Base-by-base conservation (phyloP, 2,329 filamentous ascomycete species). In the Colletotrichum sojae region DNA sequence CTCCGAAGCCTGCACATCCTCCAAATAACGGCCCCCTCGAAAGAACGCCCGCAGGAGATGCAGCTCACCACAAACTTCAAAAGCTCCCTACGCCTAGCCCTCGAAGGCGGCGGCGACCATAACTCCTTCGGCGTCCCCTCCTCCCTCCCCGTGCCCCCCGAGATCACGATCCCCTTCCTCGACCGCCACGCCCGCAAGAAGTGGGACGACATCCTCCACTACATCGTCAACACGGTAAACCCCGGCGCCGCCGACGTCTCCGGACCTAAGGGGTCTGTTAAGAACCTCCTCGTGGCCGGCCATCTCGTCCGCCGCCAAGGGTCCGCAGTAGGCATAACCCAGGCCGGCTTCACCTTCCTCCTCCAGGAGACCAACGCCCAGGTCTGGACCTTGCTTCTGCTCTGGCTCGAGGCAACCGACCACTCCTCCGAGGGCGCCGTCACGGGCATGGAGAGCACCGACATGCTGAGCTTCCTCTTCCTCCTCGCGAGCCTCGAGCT, bases 161-260 rank as follows among this genome's bases (percentile, higher is more conserved):
- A 89, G 56, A 88, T 96, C 56, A 90, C 92, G 68, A 80, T 94
- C 12, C 76, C 87, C 1, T 94, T 92, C 73, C 87, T 99, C 66
- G 96, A 99, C 76, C 87, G 90, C 31, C 97, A 95, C 81, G 94
- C 96, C 5, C 89, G 93, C 63, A 89, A 88, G 74, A 95, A 97
- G 77, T 99, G 96, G 95, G 97, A 99, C 80, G 92, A 94, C 27
- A 97, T 99, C 31, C 81, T 99, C 55, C 96, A 98, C 79, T 99
- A 94, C 77, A 95, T 99, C 78, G 96, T 99, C 20, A 93, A 92
- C 67, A 92, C 89, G 70, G 91, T 92, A 9, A 81, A 82, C 20
- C 81, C 83, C 48, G 82, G 83, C 12, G 78, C 80, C 56, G 63
- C 57, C 16, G 78, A 79, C n/a, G 77, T 78, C 6, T 79, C 82